Evolutionary conservation across 352 stramenopile species (phyloP).

Genomic region (Phytophthora cactorum): DNA sequence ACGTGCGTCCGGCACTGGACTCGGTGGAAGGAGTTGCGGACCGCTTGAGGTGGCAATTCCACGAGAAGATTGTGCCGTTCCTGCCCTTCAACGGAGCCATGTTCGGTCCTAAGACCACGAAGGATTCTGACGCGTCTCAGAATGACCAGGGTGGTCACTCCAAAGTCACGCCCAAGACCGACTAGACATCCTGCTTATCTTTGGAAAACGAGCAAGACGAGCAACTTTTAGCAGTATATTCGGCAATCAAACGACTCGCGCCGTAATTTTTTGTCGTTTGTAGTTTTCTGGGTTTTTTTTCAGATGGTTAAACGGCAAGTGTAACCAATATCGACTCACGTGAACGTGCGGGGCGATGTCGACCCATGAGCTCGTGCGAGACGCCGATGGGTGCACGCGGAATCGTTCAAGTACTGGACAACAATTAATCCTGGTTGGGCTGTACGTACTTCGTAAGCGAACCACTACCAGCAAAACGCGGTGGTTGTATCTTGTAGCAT

Average conservation of each 20-base stretch:
- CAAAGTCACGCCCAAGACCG: conserved; percentile 43
- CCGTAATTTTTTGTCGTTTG: conserved; percentile 4
- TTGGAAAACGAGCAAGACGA: no score
- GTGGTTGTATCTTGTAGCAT: no score
- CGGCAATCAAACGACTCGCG: conserved; percentile 20
- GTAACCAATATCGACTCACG: conserved; percentile 22
- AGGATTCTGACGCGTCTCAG: conserved; percentile 3
- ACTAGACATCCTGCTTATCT: conserved; percentile 26
- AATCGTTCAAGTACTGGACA: conserved; percentile 69
- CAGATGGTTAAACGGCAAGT: no score
- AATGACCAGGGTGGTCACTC: conserved; percentile 34
- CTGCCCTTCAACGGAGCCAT: conserved; percentile 72
- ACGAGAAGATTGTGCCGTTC: conserved; percentile 74
- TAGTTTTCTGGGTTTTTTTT: no score
- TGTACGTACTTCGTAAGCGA: no score
- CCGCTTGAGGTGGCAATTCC: conserved; percentile 81
- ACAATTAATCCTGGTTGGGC: conserved; percentile 5
- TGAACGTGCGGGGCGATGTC: conserved; percentile 91
- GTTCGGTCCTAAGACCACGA: conserved; percentile 25
- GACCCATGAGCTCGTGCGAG: conserved; percentile 88
- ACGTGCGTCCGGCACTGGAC: conserved; percentile 97
- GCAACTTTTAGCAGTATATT: not conserved
- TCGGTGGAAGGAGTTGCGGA: conserved; percentile 80
- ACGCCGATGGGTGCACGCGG: conserved; percentile 51
- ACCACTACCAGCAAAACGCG: no score